Conservation (phyloP, 768 basidiomycete species). For the Suillus clintonianus region DNA sequence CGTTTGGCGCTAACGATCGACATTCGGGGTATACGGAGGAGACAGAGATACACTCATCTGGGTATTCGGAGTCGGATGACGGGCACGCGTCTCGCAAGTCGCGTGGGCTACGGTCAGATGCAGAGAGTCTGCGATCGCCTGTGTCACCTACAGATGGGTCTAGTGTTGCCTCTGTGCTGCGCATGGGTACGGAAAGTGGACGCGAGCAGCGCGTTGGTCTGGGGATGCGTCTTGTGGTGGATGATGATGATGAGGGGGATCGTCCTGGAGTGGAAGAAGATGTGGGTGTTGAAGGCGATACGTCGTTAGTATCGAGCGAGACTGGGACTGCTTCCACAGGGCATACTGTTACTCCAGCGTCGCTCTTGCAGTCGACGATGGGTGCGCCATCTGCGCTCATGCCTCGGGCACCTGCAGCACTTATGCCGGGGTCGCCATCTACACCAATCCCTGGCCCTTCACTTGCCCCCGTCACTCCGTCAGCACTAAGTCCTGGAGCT, state of each 20-base stretch:
- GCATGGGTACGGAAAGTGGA: slow-evolving; percentile 17
- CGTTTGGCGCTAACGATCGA: slow-evolving; percentile 39
- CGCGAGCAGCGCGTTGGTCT: slow-evolving; percentile 5
- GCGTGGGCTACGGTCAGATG: slow-evolving; percentile 5
- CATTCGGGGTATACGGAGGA: slow-evolving; percentile 24
- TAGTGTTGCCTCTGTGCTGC: slow-evolving; percentile 18
- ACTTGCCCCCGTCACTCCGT: slow-evolving; percentile 10
- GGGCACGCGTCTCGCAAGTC: slow-evolving; percentile 19
- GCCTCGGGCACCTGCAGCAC: slow-evolving; percentile 14
- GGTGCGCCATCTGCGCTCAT: neutral
- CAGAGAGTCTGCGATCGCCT: slow-evolving; percentile 16
- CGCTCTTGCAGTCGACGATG: slow-evolving; percentile 14
- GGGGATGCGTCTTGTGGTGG: slow-evolving; percentile 13
- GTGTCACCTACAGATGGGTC: slow-evolving; percentile 14
- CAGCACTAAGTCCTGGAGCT: slow-evolving; percentile 11
- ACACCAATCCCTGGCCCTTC: slow-evolving; percentile 19
- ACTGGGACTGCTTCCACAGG: neutral
- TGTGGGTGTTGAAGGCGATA: neutral
- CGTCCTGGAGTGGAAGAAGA: slow-evolving; percentile 6
- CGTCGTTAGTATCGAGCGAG: slow-evolving; percentile 1
- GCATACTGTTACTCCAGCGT: slow-evolving; percentile 9
- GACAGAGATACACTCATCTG: slow-evolving; percentile 16
- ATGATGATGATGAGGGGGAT: slow-evolving; percentile 16
- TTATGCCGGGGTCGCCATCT: slow-evolving; percentile 3
- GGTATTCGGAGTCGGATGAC: slow-evolving; percentile 30